Percentiles rank a stretch among this genome's conserved stretches.
Evolutionary conservation across 305 asterid genomes (phyloP).

Genomic region (Fraxinus velutina): DNA sequence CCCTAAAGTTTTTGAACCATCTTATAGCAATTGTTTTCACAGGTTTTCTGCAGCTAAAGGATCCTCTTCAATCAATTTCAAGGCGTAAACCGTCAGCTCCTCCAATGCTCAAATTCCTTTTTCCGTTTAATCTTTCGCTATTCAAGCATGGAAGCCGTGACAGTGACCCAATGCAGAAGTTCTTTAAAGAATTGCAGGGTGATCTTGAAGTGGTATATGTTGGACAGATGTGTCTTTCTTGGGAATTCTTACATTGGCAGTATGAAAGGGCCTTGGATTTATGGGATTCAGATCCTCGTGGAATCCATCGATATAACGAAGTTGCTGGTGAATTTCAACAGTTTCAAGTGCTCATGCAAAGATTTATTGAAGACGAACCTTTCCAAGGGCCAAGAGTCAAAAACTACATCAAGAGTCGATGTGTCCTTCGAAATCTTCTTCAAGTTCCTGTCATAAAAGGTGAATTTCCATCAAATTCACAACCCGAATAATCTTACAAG

Average conservation of each 20-base stretch:
- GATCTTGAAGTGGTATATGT: conserved; percentile 86
- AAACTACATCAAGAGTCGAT: conserved; percentile 59
- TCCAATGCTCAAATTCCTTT: conserved; percentile 47
- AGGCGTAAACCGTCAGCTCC: conserved; percentile 49
- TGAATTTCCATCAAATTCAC: conserved; percentile 14
- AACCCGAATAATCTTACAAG: not conserved
- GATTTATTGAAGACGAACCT: conserved; percentile 76
- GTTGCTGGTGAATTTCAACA: conserved; percentile 90
- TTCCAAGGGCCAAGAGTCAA: conserved; percentile 80
- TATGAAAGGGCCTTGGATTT: conserved; percentile 68
- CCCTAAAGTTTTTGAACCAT: not conserved
- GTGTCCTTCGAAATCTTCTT: conserved; percentile 71
- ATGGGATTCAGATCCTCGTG: conserved; percentile 71
- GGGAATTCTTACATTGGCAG: conserved; percentile 95
- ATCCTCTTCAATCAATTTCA: conserved; percentile 62
- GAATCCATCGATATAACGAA: conserved; percentile 59
- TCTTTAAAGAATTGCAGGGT: conserved; percentile 64
- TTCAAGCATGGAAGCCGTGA: conserved; percentile 55
- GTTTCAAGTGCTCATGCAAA: conserved; percentile 80
- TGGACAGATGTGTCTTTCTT: conserved; percentile 91
- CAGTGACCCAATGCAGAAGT: conserved; percentile 69
- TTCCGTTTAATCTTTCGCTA: conserved; percentile 55
- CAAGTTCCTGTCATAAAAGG: conserved; percentile 90
- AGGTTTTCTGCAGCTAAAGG: conserved; percentile 88
- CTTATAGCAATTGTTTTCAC: conserved; percentile 17